Conservation (phyloP, 805 yeast genomes). For the Lachancea fermentati region DNA sequence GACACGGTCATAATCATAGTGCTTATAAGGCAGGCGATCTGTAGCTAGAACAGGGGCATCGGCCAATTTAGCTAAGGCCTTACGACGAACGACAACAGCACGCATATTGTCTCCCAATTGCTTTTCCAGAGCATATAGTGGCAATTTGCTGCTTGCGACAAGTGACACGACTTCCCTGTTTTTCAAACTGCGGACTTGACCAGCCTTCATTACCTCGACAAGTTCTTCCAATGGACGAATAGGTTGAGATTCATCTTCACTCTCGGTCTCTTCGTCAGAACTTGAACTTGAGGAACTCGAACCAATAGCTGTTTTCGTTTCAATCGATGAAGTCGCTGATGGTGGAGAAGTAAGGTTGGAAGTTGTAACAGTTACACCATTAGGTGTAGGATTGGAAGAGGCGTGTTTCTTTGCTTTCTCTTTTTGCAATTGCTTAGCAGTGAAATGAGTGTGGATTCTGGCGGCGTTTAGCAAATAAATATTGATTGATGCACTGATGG, state of each 20-base stretch:
- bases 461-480: slow-evolving; percentile 83
- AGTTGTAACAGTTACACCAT: slow-evolving; percentile 21
- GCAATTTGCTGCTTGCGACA: slow-evolving; percentile 71
- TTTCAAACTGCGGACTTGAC: slow-evolving; percentile 57
- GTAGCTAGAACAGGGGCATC: slow-evolving; percentile 74
- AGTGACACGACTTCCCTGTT: slow-evolving; percentile 72
- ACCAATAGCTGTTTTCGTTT: slow-evolving; percentile 5
- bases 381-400: slow-evolving; percentile 3
- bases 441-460: slow-evolving; percentile 49
- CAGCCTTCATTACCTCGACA: slow-evolving; percentile 57
- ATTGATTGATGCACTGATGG: slow-evolving; percentile 73
- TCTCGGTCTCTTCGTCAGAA: slow-evolving; percentile 30
- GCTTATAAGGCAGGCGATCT: slow-evolving; percentile 66
- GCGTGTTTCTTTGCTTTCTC: slow-evolving; percentile 13
- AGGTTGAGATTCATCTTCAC: slow-evolving; percentile 33
- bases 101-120: slow-evolving; percentile 83
- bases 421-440: slow-evolving; percentile 28
- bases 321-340: slow-evolving; percentile 2
- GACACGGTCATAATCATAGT: slow-evolving; percentile 91
- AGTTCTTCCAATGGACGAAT: slow-evolving; percentile 62
- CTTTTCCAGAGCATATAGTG: slow-evolving; percentile 91
- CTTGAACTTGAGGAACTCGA: slow-evolving; percentile 8
- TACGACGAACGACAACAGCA: slow-evolving; percentile 91
- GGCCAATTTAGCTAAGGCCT: slow-evolving; percentile 79
- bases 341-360: not conserved